Evolutionary conservation across 305 asterid genomes (phyloP), one percentile per base, ranked within the genome.

Genomic region (Salvia sclarea): DNA sequence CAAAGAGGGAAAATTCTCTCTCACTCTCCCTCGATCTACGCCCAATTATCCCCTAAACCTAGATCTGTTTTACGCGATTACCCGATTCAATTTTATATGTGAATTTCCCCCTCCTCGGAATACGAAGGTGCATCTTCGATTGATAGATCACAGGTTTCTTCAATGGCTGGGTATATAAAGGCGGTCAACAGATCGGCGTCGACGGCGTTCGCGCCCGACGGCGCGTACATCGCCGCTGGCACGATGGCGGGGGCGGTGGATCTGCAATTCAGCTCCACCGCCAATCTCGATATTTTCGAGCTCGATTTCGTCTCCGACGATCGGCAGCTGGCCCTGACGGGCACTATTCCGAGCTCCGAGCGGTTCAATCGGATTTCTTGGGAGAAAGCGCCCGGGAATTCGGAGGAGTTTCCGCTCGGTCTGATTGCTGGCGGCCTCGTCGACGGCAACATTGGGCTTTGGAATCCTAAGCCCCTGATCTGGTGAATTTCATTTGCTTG

Each of bases 221-320:
- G 87, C 25, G 84, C 88, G 38, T 91, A 87, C 80, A 67, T 94
- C 83, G 98, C 98, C 12, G 96, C 98, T 52, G 99, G 99, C 43
- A 94, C 99, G 81, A 94, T 94, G 98, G 96, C 99, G 0, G 99
- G 99, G 71, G 99, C 99, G 64, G 99, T 94, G 78, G 99, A 94
- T 89, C 86, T 89, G 79, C 90, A 86, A 57, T 94, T 94, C 85
- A 94, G 99, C 75, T 94, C 99, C 6, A 83, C 94, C 6, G 98
- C 99, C 13, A 91, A 89, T 86, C 86, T 94, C 63, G 99, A 94
- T 66, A 80, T 94, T 33, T 94, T 89, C 75, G 87, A 91, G 86
- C 85, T 91, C 33, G 97, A 94, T 81, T 94, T 94, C 68, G 83
- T 78, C 33, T 85, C 92, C 10, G 98, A 89, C 60, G 95, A 92